Conservation (phyloP, 1,284 basidiomycete genomes). For the Naganishia liquefaciens region DNA sequence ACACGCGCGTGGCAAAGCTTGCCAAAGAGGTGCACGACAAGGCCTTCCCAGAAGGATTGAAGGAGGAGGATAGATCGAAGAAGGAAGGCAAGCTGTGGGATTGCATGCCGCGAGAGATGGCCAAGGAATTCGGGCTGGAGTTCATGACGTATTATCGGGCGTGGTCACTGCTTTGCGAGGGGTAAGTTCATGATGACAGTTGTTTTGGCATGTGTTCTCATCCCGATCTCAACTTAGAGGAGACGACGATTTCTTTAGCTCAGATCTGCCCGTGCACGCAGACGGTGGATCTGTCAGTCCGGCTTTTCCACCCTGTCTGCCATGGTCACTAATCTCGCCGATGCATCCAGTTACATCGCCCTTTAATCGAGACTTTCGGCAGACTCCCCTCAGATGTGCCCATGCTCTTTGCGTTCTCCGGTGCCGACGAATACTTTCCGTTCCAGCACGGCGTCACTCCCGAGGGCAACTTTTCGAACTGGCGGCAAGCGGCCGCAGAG, state of each 20-base stretch:
- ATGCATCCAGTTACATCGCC: slow-evolving; percentile 37
- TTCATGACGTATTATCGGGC: slow-evolving; percentile 46
- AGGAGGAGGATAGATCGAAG: slow-evolving; percentile 39
- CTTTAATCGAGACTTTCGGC: slow-evolving; percentile 49
- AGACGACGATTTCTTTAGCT: slow-evolving; percentile 55
- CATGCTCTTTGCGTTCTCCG: slow-evolving; percentile 45
- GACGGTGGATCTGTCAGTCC: slow-evolving; percentile 12
- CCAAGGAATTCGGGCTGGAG: slow-evolving; percentile 37
- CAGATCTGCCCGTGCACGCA: slow-evolving; percentile 43
- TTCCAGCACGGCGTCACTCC: slow-evolving; percentile 28
- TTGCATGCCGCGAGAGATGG: slow-evolving; percentile 39
- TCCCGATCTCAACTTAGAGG: slow-evolving; percentile 39
- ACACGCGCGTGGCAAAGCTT: slow-evolving; percentile 5
- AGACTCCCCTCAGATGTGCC: slow-evolving; percentile 40
- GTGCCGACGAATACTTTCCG: slow-evolving; percentile 46
- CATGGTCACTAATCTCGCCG: neutral
- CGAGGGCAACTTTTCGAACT: slow-evolving; percentile 37
- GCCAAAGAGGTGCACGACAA: slow-evolving; percentile 28
- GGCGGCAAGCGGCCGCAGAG: slow-evolving; percentile 35
- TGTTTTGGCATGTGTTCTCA: neutral
- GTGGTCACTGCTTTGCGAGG: slow-evolving; percentile 42
- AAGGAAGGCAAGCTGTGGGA: slow-evolving; percentile 41
- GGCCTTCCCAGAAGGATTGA: slow-evolving; percentile 36
- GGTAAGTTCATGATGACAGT: slow-evolving; percentile 40
- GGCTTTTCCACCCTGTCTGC: neutral